Evolutionary conservation across 169 alveolate genomes (phyloP).

Genomic region (Cyclospora cayetanensis): DNA sequence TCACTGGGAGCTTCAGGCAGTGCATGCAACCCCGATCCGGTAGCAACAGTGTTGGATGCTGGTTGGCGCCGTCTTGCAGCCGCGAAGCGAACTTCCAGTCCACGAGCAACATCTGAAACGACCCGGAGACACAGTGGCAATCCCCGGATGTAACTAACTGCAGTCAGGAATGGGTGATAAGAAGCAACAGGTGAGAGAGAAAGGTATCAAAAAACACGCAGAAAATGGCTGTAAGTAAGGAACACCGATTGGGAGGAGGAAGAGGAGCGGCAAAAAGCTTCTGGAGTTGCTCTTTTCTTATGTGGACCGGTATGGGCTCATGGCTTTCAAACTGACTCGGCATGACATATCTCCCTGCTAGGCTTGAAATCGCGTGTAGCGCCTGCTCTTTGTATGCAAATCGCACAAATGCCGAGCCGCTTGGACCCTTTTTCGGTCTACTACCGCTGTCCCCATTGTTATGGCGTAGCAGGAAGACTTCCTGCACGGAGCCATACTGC

Average conservation of each 20-base stretch:
- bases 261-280: too few species aligned
- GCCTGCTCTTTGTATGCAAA: conserved; percentile 91
- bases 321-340: conserved; percentile 3
- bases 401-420: conserved; percentile 91
- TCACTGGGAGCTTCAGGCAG: too few species aligned
- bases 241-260: too few species aligned
- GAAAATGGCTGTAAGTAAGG: background rate
- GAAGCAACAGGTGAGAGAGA: background rate
- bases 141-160: too few species aligned
- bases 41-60: too few species aligned
- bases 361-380: conserved; percentile 83
- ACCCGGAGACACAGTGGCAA: too few species aligned
- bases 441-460: background rate
- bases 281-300: background rate
- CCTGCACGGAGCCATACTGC: conserved; percentile 86
- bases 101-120: background rate
- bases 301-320: too few species aligned
- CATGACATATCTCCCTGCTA: conserved; percentile 80
- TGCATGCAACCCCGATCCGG: too few species aligned
- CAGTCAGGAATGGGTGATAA: too few species aligned
- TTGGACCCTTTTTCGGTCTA: conserved; percentile 79
- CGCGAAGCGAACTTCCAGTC: background rate
- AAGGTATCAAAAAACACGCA: background rate
- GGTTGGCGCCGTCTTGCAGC: background rate
- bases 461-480: conserved; percentile 84